Percentiles rank a stretch among this genome's conserved stretches.
phyloP scores from a whole-genome alignment of 352 stramenopile species.

The Globisporangium takayamanum region DNA sequence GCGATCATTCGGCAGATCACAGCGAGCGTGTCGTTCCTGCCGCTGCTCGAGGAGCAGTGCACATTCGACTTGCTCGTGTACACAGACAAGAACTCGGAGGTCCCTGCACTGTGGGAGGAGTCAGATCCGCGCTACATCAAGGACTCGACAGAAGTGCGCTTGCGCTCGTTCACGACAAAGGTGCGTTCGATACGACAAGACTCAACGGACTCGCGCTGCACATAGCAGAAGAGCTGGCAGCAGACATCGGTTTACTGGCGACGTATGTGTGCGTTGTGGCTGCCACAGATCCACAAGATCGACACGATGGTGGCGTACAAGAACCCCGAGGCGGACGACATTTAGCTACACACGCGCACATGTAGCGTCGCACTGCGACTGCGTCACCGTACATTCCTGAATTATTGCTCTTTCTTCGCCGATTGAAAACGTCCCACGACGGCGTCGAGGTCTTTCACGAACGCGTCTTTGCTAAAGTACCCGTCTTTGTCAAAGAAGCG shows the following conservation, averaged over 20 bases:
- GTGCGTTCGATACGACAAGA: slow-evolving; percentile 26
- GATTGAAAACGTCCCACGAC: slow-evolving; percentile 64
- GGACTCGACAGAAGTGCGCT: slow-evolving; percentile 95
- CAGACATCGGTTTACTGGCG: slow-evolving; percentile 12
- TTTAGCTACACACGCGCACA: slow-evolving; percentile 29
- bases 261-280: slow-evolving; percentile 11
- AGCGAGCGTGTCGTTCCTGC: slow-evolving; percentile 97
- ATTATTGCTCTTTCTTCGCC: slow-evolving; percentile 61
- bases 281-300: slow-evolving; percentile 94
- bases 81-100: slow-evolving; percentile 94
- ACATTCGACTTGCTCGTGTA: slow-evolving; percentile 99
- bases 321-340: slow-evolving; percentile 71
- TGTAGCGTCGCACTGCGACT: slow-evolving; percentile 4
- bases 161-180: slow-evolving; percentile 97
- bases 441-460: slow-evolving; percentile 59
- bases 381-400: slow-evolving; percentile 19
- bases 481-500: slow-evolving; percentile 85
- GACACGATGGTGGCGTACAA: slow-evolving; percentile 98
- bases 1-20: slow-evolving; percentile 99
- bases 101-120: slow-evolving; percentile 96
- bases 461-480: slow-evolving; percentile 75
- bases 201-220: background rate
- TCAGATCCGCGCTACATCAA: slow-evolving; percentile 97
- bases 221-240: background rate
- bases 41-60: slow-evolving; percentile 96